Percentiles rank a stretch among this genome's conserved stretches.
Conservation (phyloP, 768 basidiomycete species). For the Kwoniella mangroviensis region DNA sequence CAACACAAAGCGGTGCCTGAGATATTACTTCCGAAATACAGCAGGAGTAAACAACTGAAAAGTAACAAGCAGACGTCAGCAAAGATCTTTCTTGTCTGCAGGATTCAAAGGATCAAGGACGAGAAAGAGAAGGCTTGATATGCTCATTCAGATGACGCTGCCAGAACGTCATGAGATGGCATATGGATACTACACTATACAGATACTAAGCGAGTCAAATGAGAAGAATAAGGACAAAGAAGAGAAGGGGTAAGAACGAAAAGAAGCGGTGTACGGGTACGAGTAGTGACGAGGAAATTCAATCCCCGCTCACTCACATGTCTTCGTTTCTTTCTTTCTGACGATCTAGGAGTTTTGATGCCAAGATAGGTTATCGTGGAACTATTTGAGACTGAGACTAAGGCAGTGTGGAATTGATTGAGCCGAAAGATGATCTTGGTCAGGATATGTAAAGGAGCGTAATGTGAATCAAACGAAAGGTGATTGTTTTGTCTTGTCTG, state of each 20-base stretch:
- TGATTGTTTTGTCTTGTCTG: not conserved
- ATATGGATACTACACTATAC: not conserved
- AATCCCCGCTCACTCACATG: not conserved
- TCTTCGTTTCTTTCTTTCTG: not conserved
- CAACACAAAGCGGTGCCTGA: slow-evolving; percentile 9
- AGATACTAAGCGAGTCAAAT: not conserved
- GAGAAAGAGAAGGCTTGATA: not conserved
- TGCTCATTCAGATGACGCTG: not conserved
- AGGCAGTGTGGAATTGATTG: not conserved
- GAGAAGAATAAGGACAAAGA: not conserved
- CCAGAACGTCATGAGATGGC: not conserved
- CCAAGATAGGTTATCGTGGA: no score
- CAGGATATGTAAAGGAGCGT: not conserved
- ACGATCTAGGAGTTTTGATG: no score
- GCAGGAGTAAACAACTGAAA: not conserved
- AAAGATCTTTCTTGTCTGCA: not conserved
- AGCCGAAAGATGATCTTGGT: not conserved
- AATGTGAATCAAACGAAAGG: not conserved
- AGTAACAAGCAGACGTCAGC: not conserved
- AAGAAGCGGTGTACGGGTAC: not conserved
- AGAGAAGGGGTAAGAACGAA: not conserved
- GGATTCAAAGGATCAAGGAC: not conserved
- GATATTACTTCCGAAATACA: not conserved
- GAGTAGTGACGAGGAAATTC: not conserved
- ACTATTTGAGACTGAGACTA: no score